phyloP scores from a whole-genome alignment of 164 flowering plant species.

The Paratinospora sagittata region DNA sequence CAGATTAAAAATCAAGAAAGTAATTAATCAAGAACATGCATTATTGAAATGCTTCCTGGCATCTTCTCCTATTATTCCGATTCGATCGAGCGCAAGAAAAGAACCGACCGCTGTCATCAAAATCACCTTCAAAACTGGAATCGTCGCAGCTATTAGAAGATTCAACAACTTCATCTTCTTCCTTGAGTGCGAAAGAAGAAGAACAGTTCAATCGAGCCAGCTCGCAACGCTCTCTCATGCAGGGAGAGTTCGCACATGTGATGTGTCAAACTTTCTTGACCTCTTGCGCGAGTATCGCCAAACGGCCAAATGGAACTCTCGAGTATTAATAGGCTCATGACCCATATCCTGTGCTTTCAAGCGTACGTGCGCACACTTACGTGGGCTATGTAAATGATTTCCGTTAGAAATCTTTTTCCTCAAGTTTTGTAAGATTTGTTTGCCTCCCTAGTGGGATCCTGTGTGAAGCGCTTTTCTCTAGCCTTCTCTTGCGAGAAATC shows the following conservation, averaged over 20 bases:
- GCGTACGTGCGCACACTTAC: too few species aligned
- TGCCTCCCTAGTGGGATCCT: too few species aligned
- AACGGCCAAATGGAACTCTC: too few species aligned
- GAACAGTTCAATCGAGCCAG: neutral
- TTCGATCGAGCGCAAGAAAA: conserved; percentile 33
- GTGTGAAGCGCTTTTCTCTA: too few species aligned
- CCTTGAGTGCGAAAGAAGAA: neutral
- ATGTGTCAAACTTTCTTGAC: too few species aligned
- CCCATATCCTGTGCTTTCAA: too few species aligned
- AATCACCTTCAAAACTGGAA: conserved; percentile 47
- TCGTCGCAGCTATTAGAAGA: conserved; percentile 35
- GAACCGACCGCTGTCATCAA: conserved; percentile 46
- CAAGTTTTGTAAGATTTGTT: too few species aligned
- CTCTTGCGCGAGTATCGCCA: too few species aligned
- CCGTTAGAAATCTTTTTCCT: too few species aligned
- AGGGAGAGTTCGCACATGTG: neutral
- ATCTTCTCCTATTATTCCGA: conserved; percentile 37
- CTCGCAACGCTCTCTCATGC: neutral
- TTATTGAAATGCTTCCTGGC: conserved; percentile 46
- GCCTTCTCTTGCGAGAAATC: too few species aligned
- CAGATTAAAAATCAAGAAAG: neutral
- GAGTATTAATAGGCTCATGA: too few species aligned
- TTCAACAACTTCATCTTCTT: conserved; percentile 31
- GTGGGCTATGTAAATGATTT: too few species aligned
- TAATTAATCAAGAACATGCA: conserved; percentile 23